Conservation (phyloP, 2,329 filamentous ascomycete species). For the Colletotrichum simmondsii region DNA sequence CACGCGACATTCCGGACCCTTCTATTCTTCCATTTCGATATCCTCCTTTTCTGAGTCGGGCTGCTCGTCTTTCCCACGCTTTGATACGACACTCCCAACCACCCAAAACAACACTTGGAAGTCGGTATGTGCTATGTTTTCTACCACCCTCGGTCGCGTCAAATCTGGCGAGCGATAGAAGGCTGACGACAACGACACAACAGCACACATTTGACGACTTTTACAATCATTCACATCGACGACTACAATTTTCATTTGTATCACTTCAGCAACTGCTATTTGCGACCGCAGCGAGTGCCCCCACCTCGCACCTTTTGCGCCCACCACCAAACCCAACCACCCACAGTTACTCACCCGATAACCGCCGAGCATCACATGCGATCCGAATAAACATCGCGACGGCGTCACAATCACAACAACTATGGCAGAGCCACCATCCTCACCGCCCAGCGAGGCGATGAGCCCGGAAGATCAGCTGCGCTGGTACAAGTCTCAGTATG, state of each 20-base stretch:
- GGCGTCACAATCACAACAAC: constrained; percentile 30
- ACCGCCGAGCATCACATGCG: constrained; percentile 27
- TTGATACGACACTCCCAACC: constrained; percentile 10
- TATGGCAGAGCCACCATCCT: constrained; percentile 72
- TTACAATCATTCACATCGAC: constrained; percentile 22
- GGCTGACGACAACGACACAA: constrained; percentile 14
- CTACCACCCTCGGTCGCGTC: constrained; percentile 1
- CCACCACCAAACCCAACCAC: neutral
- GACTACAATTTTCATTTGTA: constrained; percentile 27
- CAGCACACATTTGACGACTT: constrained; percentile 25
- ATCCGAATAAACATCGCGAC: constrained; percentile 2
- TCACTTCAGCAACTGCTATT: constrained; percentile 21
- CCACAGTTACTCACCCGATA: neutral
- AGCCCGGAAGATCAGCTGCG: constrained; percentile 80
- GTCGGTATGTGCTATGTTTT: constrained; percentile 21
- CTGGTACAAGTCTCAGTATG: constrained; percentile 97
- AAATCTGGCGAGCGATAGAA: neutral
- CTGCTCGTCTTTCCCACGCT: neutral
- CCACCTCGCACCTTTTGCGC: constrained; percentile 7
- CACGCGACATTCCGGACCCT: constrained; percentile 13
- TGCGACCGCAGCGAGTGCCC: constrained; percentile 17
- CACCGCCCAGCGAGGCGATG: constrained; percentile 66
- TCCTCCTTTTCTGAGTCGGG: neutral
- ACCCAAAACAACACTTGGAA: constrained; percentile 1
- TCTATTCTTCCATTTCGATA: constrained; percentile 15